Evolutionary conservation across 129 eudicot genomes (phyloP), one percentile per base, ranked within the genome.

Genomic region (Chrysanthemum seticuspe): DNA sequence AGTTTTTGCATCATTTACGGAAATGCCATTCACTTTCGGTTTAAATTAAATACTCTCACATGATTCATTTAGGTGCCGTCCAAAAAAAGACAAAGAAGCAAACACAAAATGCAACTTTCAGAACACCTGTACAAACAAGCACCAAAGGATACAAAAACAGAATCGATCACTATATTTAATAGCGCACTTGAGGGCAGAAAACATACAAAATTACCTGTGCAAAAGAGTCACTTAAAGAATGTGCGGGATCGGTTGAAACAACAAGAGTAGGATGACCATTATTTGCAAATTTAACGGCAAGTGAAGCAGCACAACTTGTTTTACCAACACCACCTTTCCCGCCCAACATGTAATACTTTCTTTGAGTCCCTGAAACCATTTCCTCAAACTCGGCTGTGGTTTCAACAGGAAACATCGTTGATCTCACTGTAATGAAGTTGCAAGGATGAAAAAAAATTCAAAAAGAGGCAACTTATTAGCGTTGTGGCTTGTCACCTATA

Each of bases 231-330:
- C 98, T 94, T 61, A 94, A 74, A 15, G 98, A 94, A 87, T 90
- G 98, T 21, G 98, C 98, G 54, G 98, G 98, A 79, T 94, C 98
- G 59, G 98, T 94, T 66, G 98, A 94, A 86, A 94, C 98, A 25
- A 94, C 98, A 16, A 94, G 84, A 68, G 98, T 94, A 45, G 98
- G 96, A 78, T 90, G 98, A 23, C 25, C 25, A 23, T 23, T 23
- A 23, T 23, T 23, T 23, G 25, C 25, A 23, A 23, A 23, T 23
- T 23, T 23, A 23, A 23, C 25, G 0, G 25, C 25, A 23, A 23
- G 25, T 23, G 25, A 23, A 23, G 25, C 25, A 23, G 25, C 25
- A 23, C 25, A 23, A 23, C 25, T 23, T 23, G 25, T 23, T 23
- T 23, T 23, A 23, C 25, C 25, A 1, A 0, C 0, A 23, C 25